Evolutionary conservation across 805 yeast genomes (phyloP), one percentile per base, ranked within the genome.

Genomic region (Candida montana): DNA sequence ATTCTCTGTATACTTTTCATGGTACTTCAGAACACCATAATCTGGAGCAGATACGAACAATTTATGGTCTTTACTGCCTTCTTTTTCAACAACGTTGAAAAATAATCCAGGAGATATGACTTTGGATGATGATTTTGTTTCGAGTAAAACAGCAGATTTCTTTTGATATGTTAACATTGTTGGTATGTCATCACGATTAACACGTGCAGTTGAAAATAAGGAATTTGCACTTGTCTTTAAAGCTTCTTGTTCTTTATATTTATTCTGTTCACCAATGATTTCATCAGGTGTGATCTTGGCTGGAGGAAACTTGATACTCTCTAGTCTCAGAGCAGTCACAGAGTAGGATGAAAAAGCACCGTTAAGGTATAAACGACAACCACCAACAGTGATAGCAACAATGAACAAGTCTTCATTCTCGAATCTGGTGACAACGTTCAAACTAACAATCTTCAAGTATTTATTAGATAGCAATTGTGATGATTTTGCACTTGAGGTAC

Each of bases 21-120:
- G 79, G 49, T 80, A 81, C 55, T 87, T 88, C 48, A 88, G 65
- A 32, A 84, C 71, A 33, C 96, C 96, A 55, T 86, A 81, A 61
- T 93, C 96, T 7, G 93, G 83, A 8, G 88, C 82, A 35, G 91
- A 72, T 3, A 83, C 81, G 59, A 84, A 88, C 18, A 87, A 62
- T 41, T 74, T 72, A 45, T 75, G 63, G n/a, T 60, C 55, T 13
- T 48, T 38, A 3, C 40, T 16, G 7, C 45, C 51, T 15, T 49
- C 49, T 36, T 57, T 57, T 10, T 46, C 66, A 39, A 75, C 73
- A 11, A 82, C 84, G 31, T 86, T 82, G 46, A 90, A 71, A 54
- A 80, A 90, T 4, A 88, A 80, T n/a, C 95, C 95, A 1, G 96
- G 96, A 17, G 95, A 79, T 24, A 87, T 68, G 11, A 90, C 68